Conservation (phyloP, 768 basidiomycete genomes). For the Mrakia frigida region DNA sequence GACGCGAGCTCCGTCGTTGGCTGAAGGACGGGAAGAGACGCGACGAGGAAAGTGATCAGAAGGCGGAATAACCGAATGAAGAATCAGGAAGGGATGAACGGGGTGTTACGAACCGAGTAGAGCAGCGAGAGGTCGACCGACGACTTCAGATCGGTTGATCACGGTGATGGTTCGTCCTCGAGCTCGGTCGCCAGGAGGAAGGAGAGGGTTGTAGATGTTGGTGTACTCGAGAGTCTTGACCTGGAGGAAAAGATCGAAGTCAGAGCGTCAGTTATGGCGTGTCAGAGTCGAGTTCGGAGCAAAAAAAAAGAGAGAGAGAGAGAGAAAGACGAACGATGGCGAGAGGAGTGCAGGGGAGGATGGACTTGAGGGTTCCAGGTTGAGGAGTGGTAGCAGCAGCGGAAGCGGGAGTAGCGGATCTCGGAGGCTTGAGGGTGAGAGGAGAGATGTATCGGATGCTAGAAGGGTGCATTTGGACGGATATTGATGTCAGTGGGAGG, state of each 20-base stretch:
- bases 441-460: conserved; percentile 93
- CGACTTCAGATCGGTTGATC: conserved; percentile 95
- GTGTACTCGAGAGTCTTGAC: conserved; percentile 84
- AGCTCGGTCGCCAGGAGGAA: conserved; percentile 90
- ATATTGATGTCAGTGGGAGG: background rate
- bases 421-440: conserved; percentile 53
- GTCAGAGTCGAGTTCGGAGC: background rate
- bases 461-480: background rate
- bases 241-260: background rate
- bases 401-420: conserved; percentile 35
- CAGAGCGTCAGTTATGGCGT: background rate
- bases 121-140: conserved; percentile 93
- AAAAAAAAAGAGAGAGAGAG: background rate
- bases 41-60: background rate
- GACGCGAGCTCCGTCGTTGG: conserved; percentile 94
- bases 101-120: conserved; percentile 54
- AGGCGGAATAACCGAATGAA: no score
- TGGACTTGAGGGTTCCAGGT: conserved; percentile 84
- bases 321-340: conserved; percentile 57
- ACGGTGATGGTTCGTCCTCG: conserved; percentile 77
- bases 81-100: no score
- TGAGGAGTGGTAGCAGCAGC: conserved; percentile 34
- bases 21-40: conserved; percentile 33
- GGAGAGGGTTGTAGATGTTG: conserved; percentile 86
- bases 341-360: conserved; percentile 93